Evolutionary conservation across 208 protist species (phyloP), one percentile per base, ranked within the genome.

Genomic region (Acanthamoeba castellanii): DNA sequence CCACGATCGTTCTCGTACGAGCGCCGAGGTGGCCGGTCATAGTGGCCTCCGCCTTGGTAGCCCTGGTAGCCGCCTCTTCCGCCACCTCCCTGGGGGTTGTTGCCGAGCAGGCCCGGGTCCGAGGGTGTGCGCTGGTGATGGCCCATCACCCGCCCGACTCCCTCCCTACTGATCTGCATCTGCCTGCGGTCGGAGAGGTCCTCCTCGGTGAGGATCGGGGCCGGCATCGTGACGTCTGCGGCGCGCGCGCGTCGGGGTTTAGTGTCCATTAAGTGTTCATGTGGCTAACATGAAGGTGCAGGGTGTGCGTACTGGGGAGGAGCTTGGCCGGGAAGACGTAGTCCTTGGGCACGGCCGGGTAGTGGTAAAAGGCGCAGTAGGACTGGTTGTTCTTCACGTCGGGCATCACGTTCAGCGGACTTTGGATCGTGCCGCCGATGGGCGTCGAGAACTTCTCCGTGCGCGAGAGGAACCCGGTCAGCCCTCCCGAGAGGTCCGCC

Each of bases 401-500:
- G 22, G 64, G 64, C 72, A 81, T 2, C 72, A 50, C 25, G 42
- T 50, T 81, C 16, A 93, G 7, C 7, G 88, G 66, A 18, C 64
- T 55, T 18, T 55, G 61, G 30, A 93, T 50, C 1, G 30, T 76
- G 18, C 45, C 88, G 6, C 88, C 88, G 50, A 93, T 93, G 57
- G 88, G 88, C n/a, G n/a, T n/a, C 27, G 82, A 70, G 50, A 81
- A 81, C 72, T 93, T 93, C 59, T 93, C 66, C 42, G 42, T 59
- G 27, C 66, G 64, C 32, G 45, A 32, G n/a, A 93, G 2, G 59
- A 27, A 55, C 1, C 88, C 88, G 2, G 34, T 72, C 61, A 72
- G 5, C 3, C 64, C 88, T 6, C 50, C 37, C 52, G 66, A 89
- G 20, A 66, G 82, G 30, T 89, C 52, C 6, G 55, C 55, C 5